phyloP scores from a whole-genome alignment of 768 basidiomycete species.

The Leccinum boreale region DNA sequence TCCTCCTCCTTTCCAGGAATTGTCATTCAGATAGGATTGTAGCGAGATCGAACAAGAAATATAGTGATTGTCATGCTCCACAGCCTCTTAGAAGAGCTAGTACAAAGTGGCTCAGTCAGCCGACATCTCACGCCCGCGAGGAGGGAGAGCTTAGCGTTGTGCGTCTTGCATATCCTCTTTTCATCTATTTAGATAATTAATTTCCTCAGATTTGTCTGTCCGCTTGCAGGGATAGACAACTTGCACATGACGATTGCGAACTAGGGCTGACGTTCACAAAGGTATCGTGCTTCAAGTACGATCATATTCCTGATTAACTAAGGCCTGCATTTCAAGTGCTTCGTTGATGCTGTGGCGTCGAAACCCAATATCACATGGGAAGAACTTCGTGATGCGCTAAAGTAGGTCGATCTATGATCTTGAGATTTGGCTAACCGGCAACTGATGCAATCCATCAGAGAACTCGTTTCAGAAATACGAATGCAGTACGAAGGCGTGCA shows the following conservation, averaged over 20 bases:
- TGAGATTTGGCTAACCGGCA: neutral
- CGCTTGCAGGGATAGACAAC: constrained; percentile 24
- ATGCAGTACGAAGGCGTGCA: constrained; percentile 5
- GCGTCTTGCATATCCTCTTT: neutral
- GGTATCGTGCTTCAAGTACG: constrained; percentile 6
- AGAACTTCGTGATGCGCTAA: constrained; percentile 17
- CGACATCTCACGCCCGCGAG: neutral
- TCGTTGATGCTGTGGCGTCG: constrained; percentile 10
- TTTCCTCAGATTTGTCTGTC: constrained; percentile 23
- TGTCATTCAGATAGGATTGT: neutral
- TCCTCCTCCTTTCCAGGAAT: neutral
- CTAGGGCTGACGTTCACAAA: constrained; percentile 23
- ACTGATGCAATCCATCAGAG: constrained; percentile 4
- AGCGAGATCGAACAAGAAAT: constrained; percentile 13
- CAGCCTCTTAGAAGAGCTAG: constrained; percentile 8
- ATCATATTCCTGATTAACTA: neutral
- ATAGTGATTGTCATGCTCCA: neutral
- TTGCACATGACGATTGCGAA: constrained; percentile 21
- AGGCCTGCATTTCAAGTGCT: constrained; percentile 11
- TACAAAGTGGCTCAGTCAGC: constrained; percentile 1
- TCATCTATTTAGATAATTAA: neutral
- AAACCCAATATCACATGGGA: constrained; percentile 17
- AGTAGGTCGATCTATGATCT: constrained; percentile 6
- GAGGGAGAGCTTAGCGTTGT: constrained; percentile 21
- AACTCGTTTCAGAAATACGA: constrained; percentile 13